Percentiles rank a stretch among this genome's conserved stretches.
Evolutionary conservation across 768 basidiomycete genomes (phyloP).

Genomic region (Lactarius psammicola): DNA sequence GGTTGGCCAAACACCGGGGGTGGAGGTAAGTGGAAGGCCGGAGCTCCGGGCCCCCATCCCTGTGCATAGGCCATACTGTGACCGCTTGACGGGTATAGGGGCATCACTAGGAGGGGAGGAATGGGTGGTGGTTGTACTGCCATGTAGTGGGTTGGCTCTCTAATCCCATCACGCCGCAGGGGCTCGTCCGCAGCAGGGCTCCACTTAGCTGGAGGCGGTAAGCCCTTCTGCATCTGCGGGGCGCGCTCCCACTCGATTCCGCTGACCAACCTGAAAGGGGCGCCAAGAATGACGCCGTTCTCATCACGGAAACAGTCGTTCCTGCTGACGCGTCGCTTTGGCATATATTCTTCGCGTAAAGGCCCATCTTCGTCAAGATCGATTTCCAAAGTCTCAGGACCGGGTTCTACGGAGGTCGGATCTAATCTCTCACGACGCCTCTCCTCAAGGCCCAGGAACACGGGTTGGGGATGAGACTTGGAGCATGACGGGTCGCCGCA

Average conservation of each 20-base stretch:
- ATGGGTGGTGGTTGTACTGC: constrained; percentile 56
- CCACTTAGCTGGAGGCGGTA: constrained; percentile 80
- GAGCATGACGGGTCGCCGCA: constrained; percentile 29
- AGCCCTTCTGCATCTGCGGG: constrained; percentile 34
- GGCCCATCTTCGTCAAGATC: constrained; percentile 84
- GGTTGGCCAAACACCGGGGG: constrained; percentile 16
- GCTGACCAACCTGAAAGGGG: constrained; percentile 15
- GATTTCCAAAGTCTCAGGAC: constrained; percentile 58
- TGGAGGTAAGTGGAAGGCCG: constrained; percentile 14
- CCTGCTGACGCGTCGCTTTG: constrained; percentile 57
- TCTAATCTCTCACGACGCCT: constrained; percentile 53
- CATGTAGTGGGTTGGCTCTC: constrained; percentile 57
- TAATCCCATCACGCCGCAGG: constrained; percentile 53
- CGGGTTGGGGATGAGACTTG: constrained; percentile 51
- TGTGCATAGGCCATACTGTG: constrained; percentile 31
- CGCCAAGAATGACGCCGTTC: constrained; percentile 11
- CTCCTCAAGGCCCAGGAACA: constrained; percentile 72
- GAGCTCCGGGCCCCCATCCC: constrained; percentile 17
- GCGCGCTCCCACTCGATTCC: constrained; percentile 27
- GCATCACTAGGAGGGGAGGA: constrained; percentile 36
- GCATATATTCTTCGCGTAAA: constrained; percentile 76
- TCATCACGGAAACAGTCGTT: constrained; percentile 33
- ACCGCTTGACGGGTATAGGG: constrained; percentile 28
- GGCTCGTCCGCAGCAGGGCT: constrained; percentile 80
- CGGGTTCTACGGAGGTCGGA: constrained; percentile 38